Evolutionary conservation across 345 rosid species (phyloP), one percentile per base, ranked within the genome.

Genomic region (Moricandia arvensis): DNA sequence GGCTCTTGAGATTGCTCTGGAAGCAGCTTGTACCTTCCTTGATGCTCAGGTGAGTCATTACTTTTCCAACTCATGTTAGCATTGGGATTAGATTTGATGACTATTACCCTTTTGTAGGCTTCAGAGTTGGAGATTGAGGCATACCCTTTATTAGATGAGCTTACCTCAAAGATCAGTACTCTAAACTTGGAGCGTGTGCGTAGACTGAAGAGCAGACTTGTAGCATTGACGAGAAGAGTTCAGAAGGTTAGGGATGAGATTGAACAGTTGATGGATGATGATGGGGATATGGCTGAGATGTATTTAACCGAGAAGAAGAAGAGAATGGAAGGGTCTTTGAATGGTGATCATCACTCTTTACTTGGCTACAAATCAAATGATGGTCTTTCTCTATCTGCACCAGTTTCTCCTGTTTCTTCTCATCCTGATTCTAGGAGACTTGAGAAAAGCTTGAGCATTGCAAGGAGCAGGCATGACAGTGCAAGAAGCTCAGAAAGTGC

Each of bases 271-370:
- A 96, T 96, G 99, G 98, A 96, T 73, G 99, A 96, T 85, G 99
- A 96, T 62, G 99, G 99, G 16, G 99, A 96, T 80, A 93, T 96
- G 99, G 99, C 98, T 0, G 99, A 96, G 81, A 90, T 96, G 99
- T 89, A 88, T 82, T 93, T 96, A 54, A 93, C 98, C 8, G 99
- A 96, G 85, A 96, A 96, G 91, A 96, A 96, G 82, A 84, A 81
- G 33, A 85, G 96, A 69, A 88, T 88, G 92, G 99, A 92, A 65
- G 83, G 96, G 24, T 73, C 87, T 67, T 79, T 93, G 51, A 81
- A 81, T 33, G 53, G 51, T 43, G 51, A 43, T 43, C 18, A 95
- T 43, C 99, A 85, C 75, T 89, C 96, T 37, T 24, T 84, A 64
- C 70, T 85, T 78, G 96, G 94, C 37, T 89, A 82, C 80, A 76